Evolutionary conservation across 176 grass and related monocot genomes (phyloP), one percentile per base, ranked within the genome.

Genomic region (Cocos nucifera): DNA sequence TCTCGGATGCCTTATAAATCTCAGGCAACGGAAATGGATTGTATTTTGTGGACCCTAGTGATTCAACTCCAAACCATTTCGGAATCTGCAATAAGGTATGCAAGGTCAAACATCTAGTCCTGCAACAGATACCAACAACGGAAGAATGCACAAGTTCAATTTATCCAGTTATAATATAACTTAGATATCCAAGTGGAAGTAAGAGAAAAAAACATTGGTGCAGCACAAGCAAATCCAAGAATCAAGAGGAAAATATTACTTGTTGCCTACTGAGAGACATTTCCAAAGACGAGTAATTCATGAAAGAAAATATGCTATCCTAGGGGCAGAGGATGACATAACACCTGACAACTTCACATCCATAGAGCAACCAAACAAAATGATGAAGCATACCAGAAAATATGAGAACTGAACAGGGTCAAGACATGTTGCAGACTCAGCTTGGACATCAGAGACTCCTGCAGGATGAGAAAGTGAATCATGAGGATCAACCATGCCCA

Each of bases 401-500:
- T 49, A 55, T 29, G 59, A 54, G 60, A 73, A 73, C 51, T 63
- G 70, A 48, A 63, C 70, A 63, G 70, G 59, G 54, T 63, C 19
- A 25, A 63, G 28, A 22, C 70, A 63, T n/a, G 70, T 63, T 30
- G 70, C 50, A 12, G 51, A 63, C 51, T 73, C 70, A 15, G 70
- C 59, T 56, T 63, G 70, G 50, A 63, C 59, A 48, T 73, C 70
- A 63, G 59, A 55, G 4, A 73, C 28, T 4, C 70, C 70, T n/a
- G 51, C 59, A 63, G 70, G 70, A 53, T 63, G 70, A 73, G 70
- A 73, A 21, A 73, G 27, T 54, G 70, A 61, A 55, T 73, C 70
- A 63, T 73, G 70, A 73, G 70, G 70, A 73, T 73, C 70, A 8
- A 63, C 70, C 59, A 73, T 56, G 6, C 70, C 70, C n/a, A 63